Base-by-base conservation (phyloP, 495 filamentous ascomycete species). In the Cenococcum geophilum region DNA sequence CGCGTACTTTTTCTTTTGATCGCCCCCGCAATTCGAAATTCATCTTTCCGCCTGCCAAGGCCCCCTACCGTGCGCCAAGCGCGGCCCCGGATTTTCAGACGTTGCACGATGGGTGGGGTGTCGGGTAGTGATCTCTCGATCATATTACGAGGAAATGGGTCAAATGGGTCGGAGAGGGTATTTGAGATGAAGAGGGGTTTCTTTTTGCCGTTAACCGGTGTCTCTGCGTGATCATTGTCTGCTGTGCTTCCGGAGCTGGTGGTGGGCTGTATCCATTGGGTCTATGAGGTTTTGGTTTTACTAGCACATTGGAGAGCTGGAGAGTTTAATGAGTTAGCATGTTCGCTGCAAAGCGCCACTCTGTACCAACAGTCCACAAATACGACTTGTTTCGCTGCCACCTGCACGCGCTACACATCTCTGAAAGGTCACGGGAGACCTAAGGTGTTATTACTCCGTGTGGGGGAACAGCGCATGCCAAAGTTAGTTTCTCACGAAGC, bases 1-100 rank as follows among this genome's bases (percentile, higher is more conserved):
- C 67, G 95, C 89, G 1, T 98, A 96, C 73, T 81, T 96, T 68
- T 89, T 98, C 75, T 97, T 97, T 72, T 98, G 84, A 80, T 34
- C 51, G 66, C 64, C 63, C 59, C 66, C 70, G 55, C 51, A 67
- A 40, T 45, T 25, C 25, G 53, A 6, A 32, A 32, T 58, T 52
- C 57, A 58, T 58, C 43, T 4, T 23, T 16, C 14, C 50, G 34
- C 54, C 58, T 35, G 56, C 60, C 55, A 62, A 57, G 53, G 36
- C 45, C 23, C 25, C 25, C 37, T 55, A 45, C 36, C 21, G 62
- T 59, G 62, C 58, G 62, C 62, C 62, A 65, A 56, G 12, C n/a
- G 59, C 58, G 43, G 51, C 61, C 65, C 61, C 61, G 61, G 61
- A 64, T 68, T 68, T 59, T 55, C 37, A 23, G 54, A 56, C 42